Evolutionary conservation across 2,329 filamentous ascomycete genomes (phyloP).

Genomic region (Trichoderma atrobrunneum): DNA sequence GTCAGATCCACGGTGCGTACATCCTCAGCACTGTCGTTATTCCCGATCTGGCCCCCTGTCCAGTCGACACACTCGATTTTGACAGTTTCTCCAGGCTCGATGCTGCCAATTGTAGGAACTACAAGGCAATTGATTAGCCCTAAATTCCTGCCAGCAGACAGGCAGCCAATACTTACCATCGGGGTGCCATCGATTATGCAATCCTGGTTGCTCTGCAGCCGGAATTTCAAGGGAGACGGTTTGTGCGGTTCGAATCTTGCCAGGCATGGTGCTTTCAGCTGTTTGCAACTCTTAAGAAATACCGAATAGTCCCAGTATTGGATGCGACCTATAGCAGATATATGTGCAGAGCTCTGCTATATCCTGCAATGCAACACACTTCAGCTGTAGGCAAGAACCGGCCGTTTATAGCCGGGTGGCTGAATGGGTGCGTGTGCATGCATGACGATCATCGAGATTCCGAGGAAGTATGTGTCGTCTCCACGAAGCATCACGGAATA

Average conservation of each 20-base stretch:
- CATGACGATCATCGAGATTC: background rate
- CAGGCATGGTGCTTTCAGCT: slow-evolving; percentile 30
- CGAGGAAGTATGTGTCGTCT: background rate
- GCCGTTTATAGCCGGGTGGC: background rate
- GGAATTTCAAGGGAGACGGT: slow-evolving; percentile 57
- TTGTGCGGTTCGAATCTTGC: slow-evolving; percentile 61
- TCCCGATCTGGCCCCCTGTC: slow-evolving; percentile 79
- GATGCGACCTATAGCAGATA: background rate
- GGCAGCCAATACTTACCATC: slow-evolving; percentile 57
- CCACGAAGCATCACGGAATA: background rate
- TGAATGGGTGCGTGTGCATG: background rate
- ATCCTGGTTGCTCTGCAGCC: slow-evolving; percentile 63
- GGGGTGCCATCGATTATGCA: slow-evolving; percentile 91
- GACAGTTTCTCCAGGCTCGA: slow-evolving; percentile 81
- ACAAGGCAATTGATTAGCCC: background rate
- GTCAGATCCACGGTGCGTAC: slow-evolving; percentile 81
- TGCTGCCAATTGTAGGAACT: slow-evolving; percentile 72
- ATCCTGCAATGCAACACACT: background rate
- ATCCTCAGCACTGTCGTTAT: slow-evolving; percentile 89
- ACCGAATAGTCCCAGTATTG: background rate
- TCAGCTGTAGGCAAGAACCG: background rate
- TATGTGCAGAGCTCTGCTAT: background rate
- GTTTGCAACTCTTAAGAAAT: no score
- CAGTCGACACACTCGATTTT: slow-evolving; percentile 93
- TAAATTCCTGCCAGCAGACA: no score